These are phyloP conservation scores for Suillus luteus DNA, from an alignment of 768 basidiomycete species.

Conservation along the genomic window DNA sequence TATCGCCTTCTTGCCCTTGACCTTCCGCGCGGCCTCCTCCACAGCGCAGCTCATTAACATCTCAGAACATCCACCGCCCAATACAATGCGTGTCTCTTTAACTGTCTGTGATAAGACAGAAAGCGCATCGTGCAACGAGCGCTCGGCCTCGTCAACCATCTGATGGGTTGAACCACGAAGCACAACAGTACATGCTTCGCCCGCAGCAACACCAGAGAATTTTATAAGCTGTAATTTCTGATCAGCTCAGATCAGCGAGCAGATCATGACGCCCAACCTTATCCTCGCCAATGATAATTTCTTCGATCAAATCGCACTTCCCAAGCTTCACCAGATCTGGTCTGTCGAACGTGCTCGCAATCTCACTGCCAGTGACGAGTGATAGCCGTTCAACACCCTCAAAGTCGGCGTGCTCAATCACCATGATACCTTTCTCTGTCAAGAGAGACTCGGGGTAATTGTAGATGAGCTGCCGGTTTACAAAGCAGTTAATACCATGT, in stretches of 20 bases:
- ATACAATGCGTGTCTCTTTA: constrained; percentile 91
- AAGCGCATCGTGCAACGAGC: constrained; percentile 95
- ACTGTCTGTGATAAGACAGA: constrained; percentile 97
- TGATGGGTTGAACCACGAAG: constrained; percentile 96
- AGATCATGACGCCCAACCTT: constrained; percentile 58
- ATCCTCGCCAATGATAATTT: constrained; percentile 99
- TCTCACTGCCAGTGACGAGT: constrained; percentile 96
- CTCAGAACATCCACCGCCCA: constrained; percentile 97
- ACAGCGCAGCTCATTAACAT: constrained; percentile 97
- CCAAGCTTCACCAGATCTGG: constrained; percentile 93
- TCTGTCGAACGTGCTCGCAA: constrained; percentile 91
- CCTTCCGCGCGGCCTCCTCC: constrained; percentile 81
- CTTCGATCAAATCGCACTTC: constrained; percentile 92
- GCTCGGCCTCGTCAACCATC: constrained; percentile 99
- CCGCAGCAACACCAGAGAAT: constrained; percentile 98
- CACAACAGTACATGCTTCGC: constrained; percentile 98
- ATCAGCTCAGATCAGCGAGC: constrained; percentile 10
- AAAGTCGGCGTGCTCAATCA: constrained; percentile 98
- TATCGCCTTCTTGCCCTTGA: constrained; percentile 94
- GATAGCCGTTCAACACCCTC: constrained; percentile 97
- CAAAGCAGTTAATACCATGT: constrained; percentile 95
- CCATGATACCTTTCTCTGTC: constrained; percentile 93
- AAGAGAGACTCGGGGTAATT: constrained; percentile 97
- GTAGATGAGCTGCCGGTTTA: constrained; percentile 98
- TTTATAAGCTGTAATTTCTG: constrained; percentile 77